phyloP scores from a whole-genome alignment of 2,329 filamentous ascomycete species.

The Alternaria viburni region DNA sequence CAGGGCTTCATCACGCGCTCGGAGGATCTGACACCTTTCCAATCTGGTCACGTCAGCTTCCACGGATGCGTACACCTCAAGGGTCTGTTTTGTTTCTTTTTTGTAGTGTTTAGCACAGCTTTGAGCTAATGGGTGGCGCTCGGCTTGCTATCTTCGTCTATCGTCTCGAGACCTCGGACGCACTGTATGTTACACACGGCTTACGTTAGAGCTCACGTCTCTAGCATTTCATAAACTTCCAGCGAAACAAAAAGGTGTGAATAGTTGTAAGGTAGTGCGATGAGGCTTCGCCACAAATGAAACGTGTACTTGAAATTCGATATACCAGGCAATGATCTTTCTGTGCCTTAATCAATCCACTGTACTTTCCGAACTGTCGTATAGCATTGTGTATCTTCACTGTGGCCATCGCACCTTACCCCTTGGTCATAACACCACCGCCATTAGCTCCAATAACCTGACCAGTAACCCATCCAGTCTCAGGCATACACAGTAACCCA shows the following conservation, averaged over 20 bases:
- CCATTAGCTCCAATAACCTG: constrained; percentile 79
- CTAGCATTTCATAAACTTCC: background rate
- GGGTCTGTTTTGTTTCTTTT: no score
- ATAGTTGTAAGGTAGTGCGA: background rate
- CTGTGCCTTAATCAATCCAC: background rate
- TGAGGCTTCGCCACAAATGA: fast-evolving
- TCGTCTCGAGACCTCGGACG: no score
- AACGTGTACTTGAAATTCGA: background rate
- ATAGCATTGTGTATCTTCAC: background rate
- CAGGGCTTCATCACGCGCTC: no score
- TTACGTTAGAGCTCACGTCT: no score
- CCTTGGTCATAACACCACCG: constrained; percentile 65
- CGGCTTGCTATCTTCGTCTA: no score
- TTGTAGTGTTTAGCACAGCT: no score
- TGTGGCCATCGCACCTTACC: background rate
- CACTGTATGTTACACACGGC: no score
- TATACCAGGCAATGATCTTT: background rate
- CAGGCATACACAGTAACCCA: constrained; percentile 72
- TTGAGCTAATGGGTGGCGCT: no score
- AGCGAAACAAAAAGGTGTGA: background rate
- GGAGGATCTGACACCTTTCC: no score
- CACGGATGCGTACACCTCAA: no score
- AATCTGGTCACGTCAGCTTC: no score
- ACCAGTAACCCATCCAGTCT: constrained; percentile 74
- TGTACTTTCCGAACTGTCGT: background rate